Base-by-base conservation (phyloP, 148 eudicot species). In the Diospyros lotus region DNA sequence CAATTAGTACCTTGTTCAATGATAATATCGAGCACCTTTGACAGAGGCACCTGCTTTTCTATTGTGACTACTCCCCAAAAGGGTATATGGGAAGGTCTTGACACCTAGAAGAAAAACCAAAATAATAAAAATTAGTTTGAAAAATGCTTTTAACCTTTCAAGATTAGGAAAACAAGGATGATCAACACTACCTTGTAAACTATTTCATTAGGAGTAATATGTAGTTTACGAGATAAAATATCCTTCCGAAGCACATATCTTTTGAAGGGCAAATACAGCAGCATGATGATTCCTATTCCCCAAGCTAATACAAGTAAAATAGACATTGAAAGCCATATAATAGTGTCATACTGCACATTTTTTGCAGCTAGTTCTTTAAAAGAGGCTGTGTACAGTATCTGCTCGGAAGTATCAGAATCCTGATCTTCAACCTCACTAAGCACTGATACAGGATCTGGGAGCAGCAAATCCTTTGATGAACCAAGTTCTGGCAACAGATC, bases 251-350 rank as follows among this genome's bases (percentile, higher is more conserved):
- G 91, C 71, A 92, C 87, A 74, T 90, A 90, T 83, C 93, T 83
- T 81, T 79, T 84, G 61, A 74, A 39, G 55, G 97, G 97, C 81
- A 92, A 72, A 85, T 86, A 90, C 53, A 92, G 82, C 79, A 92
- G 74, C 91, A 92, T 85, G 60, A 92, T 76, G 71, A 84, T 73
- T 53, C 97, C 94, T 70, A 92, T 58, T 58, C 97, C 94, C 97
- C 94, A 92, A 72, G 97, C 97, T 82, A 90, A 82, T 72, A 92
- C 87, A 78, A 92, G 85, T 63, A 92, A 44, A 75, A 90, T 68
- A 8, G 93, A 92, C 74, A 92, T 87, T 28, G 87, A 88, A 58
- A 90, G 65, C 94, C 97, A 92, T 80, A 92, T 87, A 28, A 92
- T 88, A 6, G 89, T 88, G 66, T 92, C 94, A 68, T 92, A 92